Evolutionary conservation across 2,329 filamentous ascomycete genomes (phyloP).

Genomic region (Dactylellina leptospora): DNA sequence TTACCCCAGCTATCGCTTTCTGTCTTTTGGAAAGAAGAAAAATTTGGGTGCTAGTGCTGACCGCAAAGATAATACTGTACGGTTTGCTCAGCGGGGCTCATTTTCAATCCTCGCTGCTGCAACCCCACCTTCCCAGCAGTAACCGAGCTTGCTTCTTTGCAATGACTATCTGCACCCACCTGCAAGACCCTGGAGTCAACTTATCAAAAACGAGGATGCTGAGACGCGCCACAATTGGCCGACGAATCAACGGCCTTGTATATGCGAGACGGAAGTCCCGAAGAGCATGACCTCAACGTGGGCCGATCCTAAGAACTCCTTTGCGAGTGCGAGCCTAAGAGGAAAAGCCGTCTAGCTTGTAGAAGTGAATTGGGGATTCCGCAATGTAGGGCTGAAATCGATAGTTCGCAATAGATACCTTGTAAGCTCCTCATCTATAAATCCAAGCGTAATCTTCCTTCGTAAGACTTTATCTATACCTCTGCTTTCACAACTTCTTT

Average conservation of each 20-base stretch:
- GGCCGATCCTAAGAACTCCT: slow-evolving; percentile 25
- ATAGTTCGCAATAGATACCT: neutral
- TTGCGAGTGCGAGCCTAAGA: slow-evolving; percentile 2
- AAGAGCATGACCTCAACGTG: slow-evolving; percentile 39
- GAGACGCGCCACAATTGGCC: slow-evolving; percentile 36
- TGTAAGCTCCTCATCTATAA: slow-evolving; percentile 22
- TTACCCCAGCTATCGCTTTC: too few relatives aligned
- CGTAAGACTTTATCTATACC: too few relatives aligned
- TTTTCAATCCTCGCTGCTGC: slow-evolving; percentile 10
- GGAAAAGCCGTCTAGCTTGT: too few relatives aligned
- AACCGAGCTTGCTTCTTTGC: slow-evolving; percentile 16
- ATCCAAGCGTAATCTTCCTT: slow-evolving; percentile 1
- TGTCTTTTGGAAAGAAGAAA: too few relatives aligned
- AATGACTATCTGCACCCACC: neutral
- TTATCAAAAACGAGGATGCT: slow-evolving; percentile 30
- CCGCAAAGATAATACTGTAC: slow-evolving; percentile 12
- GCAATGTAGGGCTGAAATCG: slow-evolving; percentile 42
- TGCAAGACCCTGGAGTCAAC: slow-evolving; percentile 27
- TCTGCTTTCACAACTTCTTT: neutral
- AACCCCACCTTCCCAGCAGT: slow-evolving; percentile 49
- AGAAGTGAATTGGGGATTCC: too few relatives aligned
- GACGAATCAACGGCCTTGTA: slow-evolving; percentile 42
- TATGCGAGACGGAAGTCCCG: slow-evolving; percentile 41
- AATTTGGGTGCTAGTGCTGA: slow-evolving; percentile 41
- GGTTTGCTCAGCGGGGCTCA: slow-evolving; percentile 33